These are phyloP conservation scores for Phaeophleospora eucalypticola DNA, from an alignment of 2,329 filamentous ascomycete species.

Conservation along the genomic window DNA sequence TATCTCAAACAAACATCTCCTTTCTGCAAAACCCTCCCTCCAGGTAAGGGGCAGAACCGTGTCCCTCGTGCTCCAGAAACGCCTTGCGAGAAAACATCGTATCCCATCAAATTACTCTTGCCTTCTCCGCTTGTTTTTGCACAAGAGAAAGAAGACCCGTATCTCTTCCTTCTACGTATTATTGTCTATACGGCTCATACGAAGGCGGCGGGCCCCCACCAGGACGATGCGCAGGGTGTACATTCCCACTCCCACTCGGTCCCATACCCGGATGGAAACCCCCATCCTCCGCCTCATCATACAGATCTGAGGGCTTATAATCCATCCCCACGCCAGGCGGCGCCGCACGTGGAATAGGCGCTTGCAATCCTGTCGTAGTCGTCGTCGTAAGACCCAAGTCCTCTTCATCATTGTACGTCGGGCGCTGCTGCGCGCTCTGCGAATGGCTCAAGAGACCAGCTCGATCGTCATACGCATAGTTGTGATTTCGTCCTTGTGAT, in stretches of 20 bases:
- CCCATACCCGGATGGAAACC: constrained; percentile 26
- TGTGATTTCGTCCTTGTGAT: constrained; percentile 7
- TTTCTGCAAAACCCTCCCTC: too few species aligned
- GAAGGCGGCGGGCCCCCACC: neutral
- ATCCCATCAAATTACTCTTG: too few species aligned
- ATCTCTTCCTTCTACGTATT: too few species aligned
- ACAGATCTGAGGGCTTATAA: constrained; percentile 16
- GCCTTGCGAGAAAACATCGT: too few species aligned
- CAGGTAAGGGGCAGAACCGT: too few species aligned
- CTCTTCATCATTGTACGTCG: too few species aligned
- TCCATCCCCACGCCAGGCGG: constrained; percentile 5
- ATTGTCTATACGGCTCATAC: too few species aligned
- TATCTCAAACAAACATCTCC: too few species aligned
- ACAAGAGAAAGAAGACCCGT: too few species aligned
- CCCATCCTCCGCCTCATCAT: constrained; percentile 12
- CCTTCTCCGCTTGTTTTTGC: too few species aligned
- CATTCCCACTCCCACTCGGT: constrained; percentile 8
- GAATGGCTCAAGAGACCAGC: constrained; percentile 26
- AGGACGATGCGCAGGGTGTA: constrained; percentile 16
- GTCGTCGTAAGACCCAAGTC: constrained; percentile 1
- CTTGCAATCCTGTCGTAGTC: constrained; percentile 6
- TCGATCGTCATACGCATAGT: constrained; percentile 25
- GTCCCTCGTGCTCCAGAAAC: too few species aligned
- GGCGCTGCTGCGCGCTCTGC: too few species aligned
- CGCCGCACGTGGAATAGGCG: constrained; percentile 1